Percentiles rank a stretch among this genome's conserved stretches.
These are phyloP conservation scores for Leptographium galeiforme DNA, from an alignment of 2,329 filamentous ascomycete species.

Conservation along the genomic window DNA sequence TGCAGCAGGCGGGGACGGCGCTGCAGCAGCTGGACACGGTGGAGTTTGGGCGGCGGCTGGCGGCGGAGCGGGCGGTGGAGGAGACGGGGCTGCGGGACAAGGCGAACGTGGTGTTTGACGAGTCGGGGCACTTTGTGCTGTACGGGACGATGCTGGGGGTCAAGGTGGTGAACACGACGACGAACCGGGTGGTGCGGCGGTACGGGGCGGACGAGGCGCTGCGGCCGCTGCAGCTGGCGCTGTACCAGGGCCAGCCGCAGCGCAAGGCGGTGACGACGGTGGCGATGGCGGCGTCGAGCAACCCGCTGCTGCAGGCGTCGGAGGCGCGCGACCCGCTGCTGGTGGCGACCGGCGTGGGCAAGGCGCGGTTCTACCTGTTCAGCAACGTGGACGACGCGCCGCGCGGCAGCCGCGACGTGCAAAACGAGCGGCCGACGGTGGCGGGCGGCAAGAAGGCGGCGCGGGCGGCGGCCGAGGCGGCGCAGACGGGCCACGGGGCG, in stretches of 20 bases:
- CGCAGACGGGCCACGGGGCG: conserved; percentile 63
- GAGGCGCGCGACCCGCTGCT: conserved; percentile 85
- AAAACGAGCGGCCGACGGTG: conserved; percentile 76
- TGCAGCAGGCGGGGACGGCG: conserved; percentile 88
- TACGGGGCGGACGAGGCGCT: conserved; percentile 86
- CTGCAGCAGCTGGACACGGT: conserved; percentile 72
- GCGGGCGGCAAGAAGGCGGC: conserved; percentile 29
- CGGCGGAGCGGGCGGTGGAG: conserved; percentile 70
- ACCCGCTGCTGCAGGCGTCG: conserved; percentile 84
- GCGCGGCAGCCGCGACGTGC: conserved; percentile 76
- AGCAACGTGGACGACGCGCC: conserved; percentile 71
- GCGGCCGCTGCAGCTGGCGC: conserved; percentile 64
- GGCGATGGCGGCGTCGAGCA: conserved; percentile 91
- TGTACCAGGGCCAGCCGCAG: conserved; percentile 92
- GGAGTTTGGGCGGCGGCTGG: conserved; percentile 81
- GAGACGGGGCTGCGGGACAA: conserved; percentile 48
- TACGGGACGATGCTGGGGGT: conserved; percentile 87
- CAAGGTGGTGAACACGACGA: conserved; percentile 92
- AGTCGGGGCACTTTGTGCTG: conserved; percentile 87
- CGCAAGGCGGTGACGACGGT: conserved; percentile 89
- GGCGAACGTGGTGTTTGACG: conserved; percentile 84
- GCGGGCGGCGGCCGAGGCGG: conserved; percentile 33
- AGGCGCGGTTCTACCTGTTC: conserved; percentile 95
- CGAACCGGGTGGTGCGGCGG: conserved; percentile 80
- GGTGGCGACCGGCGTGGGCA: conserved; percentile 68